phyloP scores from a whole-genome alignment of 2,329 filamentous ascomycete species.

The Fusarium sp. region DNA sequence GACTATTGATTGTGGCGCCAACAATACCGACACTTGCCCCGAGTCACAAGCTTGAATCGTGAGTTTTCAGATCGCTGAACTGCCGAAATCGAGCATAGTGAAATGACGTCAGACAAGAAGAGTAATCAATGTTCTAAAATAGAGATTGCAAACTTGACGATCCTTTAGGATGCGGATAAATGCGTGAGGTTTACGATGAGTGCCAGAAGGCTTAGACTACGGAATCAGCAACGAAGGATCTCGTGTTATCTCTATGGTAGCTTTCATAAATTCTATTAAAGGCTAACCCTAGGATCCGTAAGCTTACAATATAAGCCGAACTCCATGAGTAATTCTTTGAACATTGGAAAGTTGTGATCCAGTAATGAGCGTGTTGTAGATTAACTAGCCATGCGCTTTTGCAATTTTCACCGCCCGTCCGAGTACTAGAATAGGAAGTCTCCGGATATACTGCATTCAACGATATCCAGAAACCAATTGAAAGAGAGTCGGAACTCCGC shows the following conservation, averaged over 20 bases:
- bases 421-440: neutral
- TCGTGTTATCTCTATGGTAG: neutral
- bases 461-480: neutral
- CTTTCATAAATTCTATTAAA: accelerated
- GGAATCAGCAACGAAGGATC: neutral
- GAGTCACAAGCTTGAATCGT: too few relatives aligned
- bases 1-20: neutral
- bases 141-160: neutral
- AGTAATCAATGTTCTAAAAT: neutral
- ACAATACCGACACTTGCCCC: neutral
- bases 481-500: neutral
- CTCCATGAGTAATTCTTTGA: too few relatives aligned
- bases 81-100: neutral
- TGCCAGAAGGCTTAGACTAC: neutral
- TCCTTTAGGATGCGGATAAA: neutral
- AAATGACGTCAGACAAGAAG: neutral
- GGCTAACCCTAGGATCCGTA: accelerated
- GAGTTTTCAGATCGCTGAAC: too few relatives aligned
- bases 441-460: neutral
- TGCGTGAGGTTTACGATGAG: neutral
- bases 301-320: neutral
- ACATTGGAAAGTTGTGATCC: neutral
- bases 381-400: too few relatives aligned
- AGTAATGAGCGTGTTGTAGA: neutral
- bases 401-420: neutral